Evolutionary conservation across 164 flowering plant species (phyloP), one percentile per base, ranked within the genome.

Genomic region (Berberis vulgaris): DNA sequence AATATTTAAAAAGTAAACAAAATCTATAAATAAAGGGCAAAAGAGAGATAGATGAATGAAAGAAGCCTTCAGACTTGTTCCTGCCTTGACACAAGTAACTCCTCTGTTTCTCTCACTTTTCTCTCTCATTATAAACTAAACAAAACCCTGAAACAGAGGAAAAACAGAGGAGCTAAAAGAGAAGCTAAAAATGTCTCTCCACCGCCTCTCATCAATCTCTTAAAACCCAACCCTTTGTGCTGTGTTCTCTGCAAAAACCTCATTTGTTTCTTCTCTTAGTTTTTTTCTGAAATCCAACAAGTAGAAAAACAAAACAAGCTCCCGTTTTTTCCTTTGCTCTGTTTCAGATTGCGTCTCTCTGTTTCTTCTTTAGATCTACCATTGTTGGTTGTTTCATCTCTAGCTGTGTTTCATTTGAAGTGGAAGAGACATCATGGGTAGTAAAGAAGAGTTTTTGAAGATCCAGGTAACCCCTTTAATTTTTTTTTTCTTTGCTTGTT

Each of bases 361-460:
- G 44, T 52, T 57, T 13, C 12, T 41, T 45, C 45, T 39, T 52
- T 41, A 62, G 26, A 26, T 26, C 26, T 13, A 2, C 54, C 44
- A 68, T 72, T 66, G 54, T 47, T 44, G 26, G 13, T 5, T 26
- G 26, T 6, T 42, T 45, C 43, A 45, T 11, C 41, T 45, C 5
- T 45, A 41, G 10, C 7, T 57, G 49, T 26, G 26, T 26, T 26
- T 26, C 26, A 26, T 26, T 26, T 26, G 26, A 26, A 52, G 63
- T 54, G 49, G 38, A 67, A 61, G 65, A 38, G 84, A 85, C 26
- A 26, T 26, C 26, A 26, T 26, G 26, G 26, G 26, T 92, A 86
- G 90, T 78, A 86, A 85, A 77, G 90, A 89, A 72, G 96, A 86
- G 86, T 75, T 85, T 49, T 67, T 86, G 78, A 86, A 82, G 87